Base-by-base conservation (phyloP, 495 filamentous ascomycete genomes). In the Hypoxylon rickii region DNA sequence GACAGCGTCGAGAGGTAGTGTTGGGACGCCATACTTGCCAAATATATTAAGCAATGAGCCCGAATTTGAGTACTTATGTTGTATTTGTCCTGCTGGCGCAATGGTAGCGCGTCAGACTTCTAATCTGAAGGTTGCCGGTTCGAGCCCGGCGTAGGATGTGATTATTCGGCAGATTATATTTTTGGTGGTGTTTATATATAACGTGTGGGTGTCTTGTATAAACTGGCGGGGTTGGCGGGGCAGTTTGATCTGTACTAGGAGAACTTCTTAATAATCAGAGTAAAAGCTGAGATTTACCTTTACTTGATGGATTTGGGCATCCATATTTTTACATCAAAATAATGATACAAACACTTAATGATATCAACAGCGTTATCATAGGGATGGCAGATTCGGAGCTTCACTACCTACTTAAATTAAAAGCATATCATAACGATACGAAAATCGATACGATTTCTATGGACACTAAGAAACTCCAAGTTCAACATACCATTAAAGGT, bases 401-500 rank as follows among this genome's bases (percentile, higher is more conserved):
- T 31, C 40, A 22, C 6, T 39, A 44, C 13, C 21, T 24, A 16
- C 13, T 29, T 21, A 45, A 51, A 38, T 40, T 32, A 7, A 32
- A 31, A 21, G 32, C 11, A 13, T 20, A 40, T 33, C 49, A 49
- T 10, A 19, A 39, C 10, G 38, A 33, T 1, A 17, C 18, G 2
- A 12, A 1, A 6, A 31, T 31, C 10, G 3, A 42, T 32, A 42
- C 47, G 38, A 58, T 65, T 5, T 60, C 58, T 3, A 42, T 63
- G 5, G 65, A 68, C 32, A 33, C 63, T 3, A 55, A 45, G 18
- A 59, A 86, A 44, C 81, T 95, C 11, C 84, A 83, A 53, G 75
- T 80, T 34, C 83, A 83, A 53, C 92, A 97, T 70, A 79, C 82
- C 26, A 96, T 86, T 6, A 84, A 87, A n/a, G 93, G 94, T 42